Percentiles rank a stretch among this genome's conserved stretches.
Evolutionary conservation across 805 yeast species (phyloP).

Genomic region (Starmerella bombicola): DNA sequence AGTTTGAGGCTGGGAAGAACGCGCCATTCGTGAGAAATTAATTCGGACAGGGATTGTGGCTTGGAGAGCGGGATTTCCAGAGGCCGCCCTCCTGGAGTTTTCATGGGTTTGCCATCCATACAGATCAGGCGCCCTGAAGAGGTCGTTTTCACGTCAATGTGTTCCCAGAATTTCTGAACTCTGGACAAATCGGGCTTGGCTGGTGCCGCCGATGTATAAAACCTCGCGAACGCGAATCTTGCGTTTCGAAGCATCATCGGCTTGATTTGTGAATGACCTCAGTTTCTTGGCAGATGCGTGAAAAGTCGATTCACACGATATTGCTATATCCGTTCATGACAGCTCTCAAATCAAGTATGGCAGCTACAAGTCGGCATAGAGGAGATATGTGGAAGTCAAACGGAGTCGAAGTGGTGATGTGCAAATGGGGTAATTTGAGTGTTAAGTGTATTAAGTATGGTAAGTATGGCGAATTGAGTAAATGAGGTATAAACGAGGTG

Average conservation of each 20-base stretch:
- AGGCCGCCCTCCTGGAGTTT: constrained; percentile 71
- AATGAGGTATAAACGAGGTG: too few relatives aligned
- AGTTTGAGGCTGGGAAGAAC: constrained; percentile 49
- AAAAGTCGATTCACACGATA: too few relatives aligned
- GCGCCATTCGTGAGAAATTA: constrained; percentile 82
- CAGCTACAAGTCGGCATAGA: too few relatives aligned
- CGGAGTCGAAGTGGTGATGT: too few relatives aligned
- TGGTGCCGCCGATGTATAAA: background rate
- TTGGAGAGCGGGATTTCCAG: constrained; percentile 47
- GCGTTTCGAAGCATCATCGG: background rate
- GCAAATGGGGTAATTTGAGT: too few relatives aligned
- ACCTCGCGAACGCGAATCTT: background rate
- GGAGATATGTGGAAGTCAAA: too few relatives aligned
- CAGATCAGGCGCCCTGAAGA: constrained; percentile 39
- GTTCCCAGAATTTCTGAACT: constrained; percentile 61
- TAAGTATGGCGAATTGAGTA: too few relatives aligned
- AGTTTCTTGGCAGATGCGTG: too few relatives aligned
- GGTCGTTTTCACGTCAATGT: constrained; percentile 38
- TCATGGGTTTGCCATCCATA: constrained; percentile 62
- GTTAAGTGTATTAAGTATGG: too few relatives aligned
- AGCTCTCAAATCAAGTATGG: too few relatives aligned
- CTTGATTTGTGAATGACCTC: too few relatives aligned
- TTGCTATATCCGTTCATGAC: too few relatives aligned
- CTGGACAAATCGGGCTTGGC: constrained; percentile 2
- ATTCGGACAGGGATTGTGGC: constrained; percentile 45